These are phyloP conservation scores for Xeromyces bisporus DNA, from an alignment of 495 filamentous ascomycete genomes.

Conservation along the genomic window DNA sequence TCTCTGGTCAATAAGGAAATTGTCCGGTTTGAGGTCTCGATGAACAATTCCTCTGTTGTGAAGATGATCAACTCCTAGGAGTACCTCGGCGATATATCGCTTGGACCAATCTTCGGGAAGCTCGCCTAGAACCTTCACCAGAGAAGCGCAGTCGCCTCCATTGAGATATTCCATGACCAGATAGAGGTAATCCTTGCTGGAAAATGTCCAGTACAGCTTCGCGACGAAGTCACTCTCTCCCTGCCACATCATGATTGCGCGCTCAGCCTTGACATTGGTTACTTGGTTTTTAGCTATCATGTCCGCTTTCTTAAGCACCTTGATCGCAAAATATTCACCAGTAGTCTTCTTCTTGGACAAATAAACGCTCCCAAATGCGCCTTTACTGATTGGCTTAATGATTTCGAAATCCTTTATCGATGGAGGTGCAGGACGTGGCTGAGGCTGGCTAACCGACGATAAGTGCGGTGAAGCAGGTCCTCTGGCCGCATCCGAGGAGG, in stretches of 20 bases:
- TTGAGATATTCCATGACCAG: constrained; percentile 99
- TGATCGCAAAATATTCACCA: constrained; percentile 95
- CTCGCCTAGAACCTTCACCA: constrained; percentile 83
- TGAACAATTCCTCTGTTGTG: constrained; percentile 91
- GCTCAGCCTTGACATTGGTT: constrained; percentile 94
- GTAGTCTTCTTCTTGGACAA: constrained; percentile 96
- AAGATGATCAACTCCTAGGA: constrained; percentile 87
- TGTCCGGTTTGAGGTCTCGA: constrained; percentile 92
- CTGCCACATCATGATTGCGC: constrained; percentile 99
- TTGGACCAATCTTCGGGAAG: constrained; percentile 94
- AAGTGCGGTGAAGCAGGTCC: constrained; percentile 71
- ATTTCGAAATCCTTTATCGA: constrained; percentile 99
- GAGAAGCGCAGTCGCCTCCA: constrained; percentile 88
- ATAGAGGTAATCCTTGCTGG: constrained; percentile 97
- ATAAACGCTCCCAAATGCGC: constrained; percentile 95
- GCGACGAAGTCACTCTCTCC: constrained; percentile 98
- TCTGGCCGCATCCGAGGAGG: constrained; percentile 50
- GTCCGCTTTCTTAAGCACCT: constrained; percentile 94
- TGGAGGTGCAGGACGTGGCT: constrained; percentile 69
- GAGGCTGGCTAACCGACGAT: constrained; percentile 47
- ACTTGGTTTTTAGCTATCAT: constrained; percentile 99
- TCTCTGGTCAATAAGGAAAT: constrained; percentile 90
- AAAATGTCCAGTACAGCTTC: constrained; percentile 98
- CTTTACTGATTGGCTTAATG: constrained; percentile 98
- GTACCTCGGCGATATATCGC: constrained; percentile 90